These are phyloP conservation scores for Irpex rosettiformis DNA, from an alignment of 1,284 basidiomycete genomes.

Conservation along the genomic window DNA sequence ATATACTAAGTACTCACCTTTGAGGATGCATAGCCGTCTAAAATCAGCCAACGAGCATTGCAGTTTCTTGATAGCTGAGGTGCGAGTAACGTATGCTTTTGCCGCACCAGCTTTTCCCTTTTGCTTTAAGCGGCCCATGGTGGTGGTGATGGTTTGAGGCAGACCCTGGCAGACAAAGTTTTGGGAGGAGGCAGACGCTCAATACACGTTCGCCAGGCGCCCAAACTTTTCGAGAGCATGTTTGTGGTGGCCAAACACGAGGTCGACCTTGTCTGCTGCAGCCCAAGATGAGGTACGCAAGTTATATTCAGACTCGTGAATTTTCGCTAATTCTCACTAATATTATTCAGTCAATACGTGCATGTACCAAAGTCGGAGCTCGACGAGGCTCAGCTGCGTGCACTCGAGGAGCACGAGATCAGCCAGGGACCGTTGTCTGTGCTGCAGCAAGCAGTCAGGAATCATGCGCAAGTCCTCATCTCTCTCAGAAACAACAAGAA, in stretches of 20 bases:
- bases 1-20: slow-evolving; percentile 58
- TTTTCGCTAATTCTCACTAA: slow-evolving; percentile 6
- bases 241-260: slow-evolving; percentile 16
- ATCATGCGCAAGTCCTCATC: slow-evolving; percentile 97
- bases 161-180: slow-evolving; percentile 12
- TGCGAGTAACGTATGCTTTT: slow-evolving; percentile 93
- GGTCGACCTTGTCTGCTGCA: slow-evolving; percentile 10
- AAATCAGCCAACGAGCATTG: slow-evolving; percentile 98
- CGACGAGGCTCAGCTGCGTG: slow-evolving; percentile 93
- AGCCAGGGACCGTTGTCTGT: slow-evolving; percentile 97
- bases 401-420: slow-evolving; percentile 96
- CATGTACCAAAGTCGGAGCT: slow-evolving; percentile 97
- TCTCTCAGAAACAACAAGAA: slow-evolving; percentile 99
- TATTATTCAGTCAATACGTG: slow-evolving; percentile 80
- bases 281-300: slow-evolving; percentile 31
- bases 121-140: slow-evolving; percentile 87
- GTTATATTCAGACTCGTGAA: background rate
- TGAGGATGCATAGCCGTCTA: slow-evolving; percentile 94
- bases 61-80: slow-evolving; percentile 86
- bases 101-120: slow-evolving; percentile 93
- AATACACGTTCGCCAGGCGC: slow-evolving; percentile 12
- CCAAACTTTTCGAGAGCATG: slow-evolving; percentile 27
- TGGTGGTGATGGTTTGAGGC: slow-evolving; percentile 3
- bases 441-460: slow-evolving; percentile 95
- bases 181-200: background rate